These are phyloP conservation scores for Backusella macrospora DNA, from an alignment of 192 early-diverging fungal genomes.

Conservation along the genomic window DNA sequence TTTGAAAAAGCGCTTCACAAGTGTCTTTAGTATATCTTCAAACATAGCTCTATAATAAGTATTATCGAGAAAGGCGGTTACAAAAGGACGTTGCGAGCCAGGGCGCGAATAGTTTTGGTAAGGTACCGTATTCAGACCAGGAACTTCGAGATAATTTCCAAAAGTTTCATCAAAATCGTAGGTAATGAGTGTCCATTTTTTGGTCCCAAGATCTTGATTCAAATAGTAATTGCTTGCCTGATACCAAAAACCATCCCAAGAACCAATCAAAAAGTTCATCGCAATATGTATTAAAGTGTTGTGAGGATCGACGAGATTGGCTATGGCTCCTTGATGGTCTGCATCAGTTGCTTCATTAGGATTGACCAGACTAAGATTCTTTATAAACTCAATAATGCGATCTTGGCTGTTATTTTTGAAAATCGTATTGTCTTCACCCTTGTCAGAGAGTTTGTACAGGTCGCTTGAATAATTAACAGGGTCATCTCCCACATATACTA, in stretches of 20 bases:
- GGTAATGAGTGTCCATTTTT: constrained; percentile 46
- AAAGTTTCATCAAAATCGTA: constrained; percentile 51
- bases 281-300: constrained; percentile 37
- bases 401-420: constrained; percentile 23
- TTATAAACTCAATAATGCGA: constrained; percentile 29
- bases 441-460: constrained; percentile 30
- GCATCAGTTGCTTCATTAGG: constrained; percentile 22
- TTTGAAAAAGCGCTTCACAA: constrained; percentile 47
- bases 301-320: constrained; percentile 25
- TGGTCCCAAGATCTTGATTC: constrained; percentile 40
- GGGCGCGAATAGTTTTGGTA: constrained; percentile 40
- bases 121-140: constrained; percentile 30
- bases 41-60: constrained; percentile 42
- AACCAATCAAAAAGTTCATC: constrained; percentile 43
- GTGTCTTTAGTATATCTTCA: constrained; percentile 45
- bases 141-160: constrained; percentile 33
- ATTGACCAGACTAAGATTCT: constrained; percentile 2
- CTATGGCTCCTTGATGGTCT: constrained; percentile 16
- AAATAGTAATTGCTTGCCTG: constrained; percentile 47
- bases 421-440: constrained; percentile 23
- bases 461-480: constrained; percentile 21
- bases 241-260: constrained; percentile 48
- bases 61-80: constrained; percentile 28
- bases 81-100: constrained; percentile 37
- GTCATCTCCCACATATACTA: constrained; percentile 28